Conservation (phyloP, 257 asterid genomes). For the Solanum neorickii region DNA sequence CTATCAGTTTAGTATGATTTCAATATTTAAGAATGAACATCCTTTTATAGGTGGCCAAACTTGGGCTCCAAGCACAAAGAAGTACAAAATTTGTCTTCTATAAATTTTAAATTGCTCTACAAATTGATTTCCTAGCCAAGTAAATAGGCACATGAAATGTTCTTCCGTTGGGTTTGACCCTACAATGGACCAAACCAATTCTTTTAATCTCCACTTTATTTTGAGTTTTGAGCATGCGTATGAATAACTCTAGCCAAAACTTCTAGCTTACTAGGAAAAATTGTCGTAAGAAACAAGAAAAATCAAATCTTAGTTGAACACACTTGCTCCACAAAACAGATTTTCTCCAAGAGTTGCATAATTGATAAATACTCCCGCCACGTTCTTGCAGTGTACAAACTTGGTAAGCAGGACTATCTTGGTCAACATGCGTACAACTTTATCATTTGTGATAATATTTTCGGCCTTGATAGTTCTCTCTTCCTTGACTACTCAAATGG, state of each 20-base stretch:
- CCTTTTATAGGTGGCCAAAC: neutral
- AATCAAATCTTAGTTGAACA: neutral
- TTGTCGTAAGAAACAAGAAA: neutral
- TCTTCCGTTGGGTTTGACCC: neutral
- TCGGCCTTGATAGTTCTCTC: neutral
- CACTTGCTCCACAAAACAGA: neutral
- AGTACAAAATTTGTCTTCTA: neutral
- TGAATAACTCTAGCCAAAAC: neutral
- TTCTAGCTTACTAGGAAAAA: neutral
- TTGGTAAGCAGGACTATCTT: neutral
- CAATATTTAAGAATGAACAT: neutral
- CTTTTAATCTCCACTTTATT: neutral
- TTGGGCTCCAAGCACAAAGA: neutral
- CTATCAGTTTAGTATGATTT: too few species aligned
- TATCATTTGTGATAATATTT: neutral
- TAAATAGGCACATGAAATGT: neutral
- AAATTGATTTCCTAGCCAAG: neutral
- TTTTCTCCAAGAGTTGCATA: neutral
- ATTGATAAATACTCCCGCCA: neutral
- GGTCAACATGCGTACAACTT: fast-evolving
- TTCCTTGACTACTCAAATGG: neutral
- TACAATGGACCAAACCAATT: neutral
- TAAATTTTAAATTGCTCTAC: too few species aligned
- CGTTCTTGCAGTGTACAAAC: neutral
- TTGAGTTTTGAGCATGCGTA: neutral